phyloP scores from a whole-genome alignment of 805 yeast genomes.

The Cyberlindnera maritima region DNA sequence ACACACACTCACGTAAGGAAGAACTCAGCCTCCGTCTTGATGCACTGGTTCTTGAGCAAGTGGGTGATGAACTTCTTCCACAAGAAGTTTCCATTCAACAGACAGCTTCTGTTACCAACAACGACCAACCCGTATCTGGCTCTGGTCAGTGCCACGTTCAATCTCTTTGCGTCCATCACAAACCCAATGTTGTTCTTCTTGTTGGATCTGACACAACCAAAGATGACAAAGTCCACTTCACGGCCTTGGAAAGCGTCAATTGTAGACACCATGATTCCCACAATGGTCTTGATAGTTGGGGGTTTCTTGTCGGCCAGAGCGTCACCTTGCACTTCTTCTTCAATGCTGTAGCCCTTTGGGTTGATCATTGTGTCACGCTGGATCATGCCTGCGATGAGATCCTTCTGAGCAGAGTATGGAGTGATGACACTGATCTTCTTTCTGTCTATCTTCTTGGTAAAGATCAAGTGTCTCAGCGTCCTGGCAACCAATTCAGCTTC shows the following conservation, averaged over 20 bases:
- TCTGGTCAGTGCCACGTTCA: conserved; percentile 73
- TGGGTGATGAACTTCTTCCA: too few species aligned
- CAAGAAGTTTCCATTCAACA: too few species aligned
- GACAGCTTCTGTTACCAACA: conserved; percentile 65
- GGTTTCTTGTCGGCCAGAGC: conserved; percentile 15
- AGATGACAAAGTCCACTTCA: conserved; percentile 72
- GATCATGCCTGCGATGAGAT: conserved; percentile 49
- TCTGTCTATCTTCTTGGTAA: conserved; percentile 49
- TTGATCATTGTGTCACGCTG: conserved; percentile 53
- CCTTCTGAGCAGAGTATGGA: conserved; percentile 76
- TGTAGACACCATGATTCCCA: conserved; percentile 49
- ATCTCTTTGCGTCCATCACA: conserved; percentile 55
- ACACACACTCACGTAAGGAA: too few species aligned
- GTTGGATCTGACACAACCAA: conserved; percentile 75
- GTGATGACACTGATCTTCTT: conserved; percentile 64
- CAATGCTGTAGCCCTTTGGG: conserved; percentile 46
- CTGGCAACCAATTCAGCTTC: conserved; percentile 49
- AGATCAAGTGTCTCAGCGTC: conserved; percentile 46
- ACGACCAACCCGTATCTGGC: conserved; percentile 61
- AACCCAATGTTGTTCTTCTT: conserved; percentile 54
- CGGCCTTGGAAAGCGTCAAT: conserved; percentile 91
- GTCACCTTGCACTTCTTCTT: conserved; percentile 57
- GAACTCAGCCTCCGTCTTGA: too few species aligned
- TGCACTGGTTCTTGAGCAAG: too few species aligned
- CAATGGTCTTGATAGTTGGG: conserved; percentile 31